Conservation (phyloP, 1,139 yeast species). For the Magnusiomyces magnusii region DNA sequence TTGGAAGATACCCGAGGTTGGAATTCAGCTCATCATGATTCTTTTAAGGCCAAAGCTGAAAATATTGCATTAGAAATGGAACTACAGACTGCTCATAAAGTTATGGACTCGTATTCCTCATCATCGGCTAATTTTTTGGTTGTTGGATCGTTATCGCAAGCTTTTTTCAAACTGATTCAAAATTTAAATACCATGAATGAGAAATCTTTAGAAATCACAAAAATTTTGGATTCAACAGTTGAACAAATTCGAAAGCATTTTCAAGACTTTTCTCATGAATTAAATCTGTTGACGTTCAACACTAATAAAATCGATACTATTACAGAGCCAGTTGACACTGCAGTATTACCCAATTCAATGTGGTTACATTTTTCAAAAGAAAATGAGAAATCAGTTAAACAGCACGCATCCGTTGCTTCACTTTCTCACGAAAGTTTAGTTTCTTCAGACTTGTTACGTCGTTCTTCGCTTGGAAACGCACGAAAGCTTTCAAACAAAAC, state of each 20-base stretch:
- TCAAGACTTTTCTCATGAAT: background rate
- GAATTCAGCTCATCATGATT: slow-evolving; percentile 19
- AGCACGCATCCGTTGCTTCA: too few species aligned
- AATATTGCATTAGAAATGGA: slow-evolving; percentile 17
- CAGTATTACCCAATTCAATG: too few species aligned
- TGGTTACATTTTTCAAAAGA: too few species aligned
- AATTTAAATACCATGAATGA: slow-evolving; percentile 1
- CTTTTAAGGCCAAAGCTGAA: slow-evolving; percentile 21
- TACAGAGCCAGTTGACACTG: too few species aligned
- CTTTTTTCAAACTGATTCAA: slow-evolving; percentile 7
- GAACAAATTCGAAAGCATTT: background rate
- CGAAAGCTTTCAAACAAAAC: too few species aligned
- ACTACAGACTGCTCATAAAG: slow-evolving; percentile 13
- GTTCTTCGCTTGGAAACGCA: background rate
- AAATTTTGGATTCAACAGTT: background rate
- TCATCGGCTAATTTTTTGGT: slow-evolving; percentile 2
- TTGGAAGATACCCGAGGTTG: slow-evolving; percentile 24
- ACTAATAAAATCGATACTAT: background rate
- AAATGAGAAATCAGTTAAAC: too few species aligned
- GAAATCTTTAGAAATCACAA: background rate
- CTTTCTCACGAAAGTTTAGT: background rate
- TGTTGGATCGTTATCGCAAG: background rate
- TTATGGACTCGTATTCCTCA: slow-evolving; percentile 3
- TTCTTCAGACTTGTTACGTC: background rate
- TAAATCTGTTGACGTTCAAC: background rate